These are phyloP conservation scores for Trifolium dubium DNA, from an alignment of 306 rosid genomes.

Conservation along the genomic window DNA sequence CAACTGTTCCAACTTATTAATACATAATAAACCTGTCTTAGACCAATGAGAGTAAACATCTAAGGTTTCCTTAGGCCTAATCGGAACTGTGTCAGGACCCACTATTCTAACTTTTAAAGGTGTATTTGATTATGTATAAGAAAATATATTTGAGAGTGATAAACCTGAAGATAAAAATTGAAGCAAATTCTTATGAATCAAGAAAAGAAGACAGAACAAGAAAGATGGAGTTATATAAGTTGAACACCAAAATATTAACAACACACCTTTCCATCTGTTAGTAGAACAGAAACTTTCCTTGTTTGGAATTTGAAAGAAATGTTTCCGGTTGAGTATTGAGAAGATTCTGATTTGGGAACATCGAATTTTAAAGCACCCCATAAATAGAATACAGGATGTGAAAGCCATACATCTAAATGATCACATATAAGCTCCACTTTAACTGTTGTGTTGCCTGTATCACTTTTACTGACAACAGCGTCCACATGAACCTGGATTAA, in stretches of 20 bases:
- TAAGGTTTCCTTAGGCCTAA: neutral
- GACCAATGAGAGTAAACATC: neutral
- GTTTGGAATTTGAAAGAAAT: slow-evolving; percentile 56
- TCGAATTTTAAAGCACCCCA: slow-evolving; percentile 56
- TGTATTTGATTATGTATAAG: neutral
- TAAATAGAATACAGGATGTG: slow-evolving; percentile 70
- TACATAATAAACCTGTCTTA: neutral
- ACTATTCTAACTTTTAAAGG: neutral
- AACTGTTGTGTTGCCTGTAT: slow-evolving; percentile 37
- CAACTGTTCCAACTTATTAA: neutral
- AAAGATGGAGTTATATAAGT: slow-evolving; percentile 3
- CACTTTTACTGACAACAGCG: slow-evolving; percentile 46
- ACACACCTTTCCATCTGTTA: slow-evolving; percentile 90
- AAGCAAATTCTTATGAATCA: neutral
- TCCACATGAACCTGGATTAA: slow-evolving; percentile 58
- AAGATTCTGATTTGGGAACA: slow-evolving; percentile 54
- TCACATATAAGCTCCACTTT: slow-evolving; percentile 66
- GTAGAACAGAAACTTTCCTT: slow-evolving; percentile 75
- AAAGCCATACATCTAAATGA: slow-evolving; percentile 70
- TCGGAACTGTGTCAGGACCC: slow-evolving; percentile 5
- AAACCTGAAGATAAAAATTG: neutral
- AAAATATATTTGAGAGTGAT: slow-evolving; percentile 15
- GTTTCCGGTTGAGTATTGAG: slow-evolving; percentile 50
- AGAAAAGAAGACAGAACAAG: slow-evolving; percentile 17
- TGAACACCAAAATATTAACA: slow-evolving; percentile 29